Percentiles rank a stretch among this genome's conserved stretches.
phyloP scores from a whole-genome alignment of 306 rosid genomes.

The Gleditsia sinensis region DNA sequence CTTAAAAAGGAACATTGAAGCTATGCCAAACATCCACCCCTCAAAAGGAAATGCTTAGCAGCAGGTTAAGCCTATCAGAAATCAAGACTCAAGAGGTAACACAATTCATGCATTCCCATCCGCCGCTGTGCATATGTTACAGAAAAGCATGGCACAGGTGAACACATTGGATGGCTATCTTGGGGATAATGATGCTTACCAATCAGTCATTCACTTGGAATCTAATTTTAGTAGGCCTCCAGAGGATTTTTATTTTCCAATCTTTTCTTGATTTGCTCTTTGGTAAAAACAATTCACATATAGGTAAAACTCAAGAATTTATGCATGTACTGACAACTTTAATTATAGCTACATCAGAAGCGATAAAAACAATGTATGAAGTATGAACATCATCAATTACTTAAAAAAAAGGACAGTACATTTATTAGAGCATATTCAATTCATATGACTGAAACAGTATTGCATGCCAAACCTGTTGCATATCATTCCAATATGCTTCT shows the following conservation, averaged over 20 bases:
- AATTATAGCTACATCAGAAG: conserved; percentile 16
- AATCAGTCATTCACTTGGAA: conserved; percentile 14
- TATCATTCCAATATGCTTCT: conserved; percentile 16
- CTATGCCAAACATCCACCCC: conserved; percentile 20
- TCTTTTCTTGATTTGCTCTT: conserved; percentile 5
- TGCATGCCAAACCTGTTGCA: conserved; percentile 32
- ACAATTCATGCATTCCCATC: conserved; percentile 10
- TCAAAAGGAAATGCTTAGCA: not conserved
- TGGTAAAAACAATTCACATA: not conserved
- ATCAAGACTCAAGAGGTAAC: conserved; percentile 12
- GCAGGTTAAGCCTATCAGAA: not conserved
- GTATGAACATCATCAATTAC: not conserved
- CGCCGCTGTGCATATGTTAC: conserved; percentile 6
- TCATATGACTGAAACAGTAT: conserved; percentile 25
- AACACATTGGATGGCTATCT: conserved; percentile 4
- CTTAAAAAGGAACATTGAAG: not conserved
- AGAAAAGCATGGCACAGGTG: conserved; percentile 14
- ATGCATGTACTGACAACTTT: conserved; percentile 4
- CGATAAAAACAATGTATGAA: conserved; percentile 7
- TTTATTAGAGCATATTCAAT: conserved; percentile 11
- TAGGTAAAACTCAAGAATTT: not conserved
- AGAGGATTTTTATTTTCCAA: not conserved
- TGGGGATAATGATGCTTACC: conserved; percentile 5
- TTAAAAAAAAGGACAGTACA: conserved; percentile 10
- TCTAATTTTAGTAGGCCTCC: conserved; percentile 2